Percentiles rank a stretch among this genome's conserved stretches.
phyloP scores from a whole-genome alignment of 148 eudicot genomes.

The Gaultheria prostrata region DNA sequence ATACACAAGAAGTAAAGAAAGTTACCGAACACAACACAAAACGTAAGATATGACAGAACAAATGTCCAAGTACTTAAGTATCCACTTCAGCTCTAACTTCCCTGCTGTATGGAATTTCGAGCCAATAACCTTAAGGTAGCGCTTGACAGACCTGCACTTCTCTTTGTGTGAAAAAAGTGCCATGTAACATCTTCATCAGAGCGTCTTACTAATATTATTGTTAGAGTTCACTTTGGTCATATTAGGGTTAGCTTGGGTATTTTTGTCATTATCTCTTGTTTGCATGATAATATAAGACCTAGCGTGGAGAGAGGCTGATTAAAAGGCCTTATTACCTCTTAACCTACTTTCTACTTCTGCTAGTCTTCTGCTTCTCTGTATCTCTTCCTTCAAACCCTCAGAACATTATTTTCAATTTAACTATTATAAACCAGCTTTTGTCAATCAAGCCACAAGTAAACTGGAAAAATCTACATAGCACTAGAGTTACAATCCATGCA shows the following conservation, averaged over 20 bases:
- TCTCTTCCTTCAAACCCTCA: not conserved
- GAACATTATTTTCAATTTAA: not conserved
- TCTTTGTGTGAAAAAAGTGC: not conserved
- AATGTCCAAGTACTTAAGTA: not conserved
- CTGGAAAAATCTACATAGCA: not conserved
- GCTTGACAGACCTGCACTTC: not conserved
- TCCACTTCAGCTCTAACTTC: slow-evolving; percentile 6
- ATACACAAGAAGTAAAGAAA: not conserved
- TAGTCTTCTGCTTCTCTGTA: not conserved
- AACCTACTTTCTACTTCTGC: not conserved
- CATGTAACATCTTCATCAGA: not conserved
- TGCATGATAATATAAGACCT: not conserved
- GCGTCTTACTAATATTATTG: not conserved
- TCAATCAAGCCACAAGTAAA: not conserved
- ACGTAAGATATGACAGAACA: not conserved
- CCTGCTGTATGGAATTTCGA: not conserved
- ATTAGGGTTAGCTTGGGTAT: not conserved
- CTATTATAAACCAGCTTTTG: not conserved
- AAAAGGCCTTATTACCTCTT: not conserved
- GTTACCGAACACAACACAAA: not conserved
- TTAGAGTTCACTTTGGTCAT: not conserved
- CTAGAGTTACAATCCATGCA: not conserved
- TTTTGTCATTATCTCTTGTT: not conserved
- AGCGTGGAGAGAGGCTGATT: not conserved
- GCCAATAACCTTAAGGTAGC: not conserved